A percentile compares a stretch with the other conserved stretches of the same genome.
Conservation (phyloP, 441 rosid genomes). For the Mallotus japonicus region DNA sequence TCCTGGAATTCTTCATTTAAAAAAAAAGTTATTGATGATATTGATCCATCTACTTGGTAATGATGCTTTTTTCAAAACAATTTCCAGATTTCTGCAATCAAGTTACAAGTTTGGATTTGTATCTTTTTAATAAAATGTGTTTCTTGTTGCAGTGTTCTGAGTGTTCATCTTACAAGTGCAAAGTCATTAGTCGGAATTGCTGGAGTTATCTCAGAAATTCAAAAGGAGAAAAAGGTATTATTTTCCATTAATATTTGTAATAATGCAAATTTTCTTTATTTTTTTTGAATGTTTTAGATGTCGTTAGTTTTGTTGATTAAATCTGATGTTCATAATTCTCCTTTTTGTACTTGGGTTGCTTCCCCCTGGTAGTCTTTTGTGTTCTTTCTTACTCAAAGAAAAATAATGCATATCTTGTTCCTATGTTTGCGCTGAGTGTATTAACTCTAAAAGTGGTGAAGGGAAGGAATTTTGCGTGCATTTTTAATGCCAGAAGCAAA, state of each 20-base stretch:
- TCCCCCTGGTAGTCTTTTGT: too few relatives aligned
- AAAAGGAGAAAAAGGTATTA: conserved; percentile 85
- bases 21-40: not conserved
- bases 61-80: not conserved
- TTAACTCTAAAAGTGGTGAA: too few relatives aligned
- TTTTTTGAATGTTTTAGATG: not conserved
- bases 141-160: conserved; percentile 59
- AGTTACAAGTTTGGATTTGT: conserved; percentile 13
- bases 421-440: too few relatives aligned
- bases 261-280: not conserved
- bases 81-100: not conserved
- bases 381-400: not conserved
- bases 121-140: conserved; percentile 18
- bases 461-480: too few relatives aligned
- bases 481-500: too few relatives aligned
- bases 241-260: conserved; percentile 1
- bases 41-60: not conserved
- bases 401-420: too few relatives aligned
- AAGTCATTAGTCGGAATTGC: conserved; percentile 80
- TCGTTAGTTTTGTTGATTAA: not conserved
- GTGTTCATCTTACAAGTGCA: conserved; percentile 91
- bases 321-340: not conserved
- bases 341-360: not conserved
- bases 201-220: conserved; percentile 89
- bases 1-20: conserved; percentile 4